phyloP scores from a whole-genome alignment of 2,329 filamentous ascomycete species.

The Apiospora kogelbergensis region DNA sequence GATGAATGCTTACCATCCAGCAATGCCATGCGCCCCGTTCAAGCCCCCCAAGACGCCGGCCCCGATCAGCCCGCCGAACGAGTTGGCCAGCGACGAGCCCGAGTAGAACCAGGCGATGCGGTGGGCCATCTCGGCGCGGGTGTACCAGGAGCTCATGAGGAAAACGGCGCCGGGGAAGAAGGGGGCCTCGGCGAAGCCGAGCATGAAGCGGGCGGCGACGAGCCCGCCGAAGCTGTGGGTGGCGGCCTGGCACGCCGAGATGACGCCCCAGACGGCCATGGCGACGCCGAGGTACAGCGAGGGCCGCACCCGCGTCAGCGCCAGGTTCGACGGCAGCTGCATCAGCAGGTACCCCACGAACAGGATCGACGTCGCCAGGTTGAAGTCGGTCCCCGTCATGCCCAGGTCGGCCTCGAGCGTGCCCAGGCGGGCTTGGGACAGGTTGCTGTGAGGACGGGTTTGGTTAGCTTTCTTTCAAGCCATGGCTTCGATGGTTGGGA shows the following conservation, averaged over 20 bases:
- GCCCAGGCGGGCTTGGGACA: slow-evolving; percentile 55
- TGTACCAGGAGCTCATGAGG: slow-evolving; percentile 49
- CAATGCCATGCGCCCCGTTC: slow-evolving; percentile 36
- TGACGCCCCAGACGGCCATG: slow-evolving; percentile 45
- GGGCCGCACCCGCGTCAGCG: slow-evolving; percentile 42
- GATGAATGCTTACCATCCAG: slow-evolving; percentile 32
- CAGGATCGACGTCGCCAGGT: slow-evolving; percentile 48
- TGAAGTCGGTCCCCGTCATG: slow-evolving; percentile 57
- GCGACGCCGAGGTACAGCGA: slow-evolving; percentile 38
- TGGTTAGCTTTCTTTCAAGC: neutral
- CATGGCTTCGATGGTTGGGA: neutral
- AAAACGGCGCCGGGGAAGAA: slow-evolving; percentile 47
- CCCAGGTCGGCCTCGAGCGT: slow-evolving; percentile 51
- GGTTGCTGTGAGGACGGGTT: slow-evolving; percentile 35
- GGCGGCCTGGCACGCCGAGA: slow-evolving; percentile 47
- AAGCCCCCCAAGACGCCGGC: slow-evolving; percentile 48
- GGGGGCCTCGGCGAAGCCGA: slow-evolving; percentile 48
- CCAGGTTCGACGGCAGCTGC: slow-evolving; percentile 45
- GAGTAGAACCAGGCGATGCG: slow-evolving; percentile 44
- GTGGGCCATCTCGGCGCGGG: slow-evolving; percentile 46
- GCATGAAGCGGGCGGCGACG: slow-evolving; percentile 42
- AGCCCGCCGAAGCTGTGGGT: slow-evolving; percentile 39
- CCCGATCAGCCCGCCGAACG: slow-evolving; percentile 44
- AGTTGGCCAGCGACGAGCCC: slow-evolving; percentile 40
- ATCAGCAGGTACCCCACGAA: slow-evolving; percentile 44